These are phyloP conservation scores for Colletotrichum echinochloae DNA, from an alignment of 2,329 filamentous ascomycete genomes.

Conservation along the genomic window DNA sequence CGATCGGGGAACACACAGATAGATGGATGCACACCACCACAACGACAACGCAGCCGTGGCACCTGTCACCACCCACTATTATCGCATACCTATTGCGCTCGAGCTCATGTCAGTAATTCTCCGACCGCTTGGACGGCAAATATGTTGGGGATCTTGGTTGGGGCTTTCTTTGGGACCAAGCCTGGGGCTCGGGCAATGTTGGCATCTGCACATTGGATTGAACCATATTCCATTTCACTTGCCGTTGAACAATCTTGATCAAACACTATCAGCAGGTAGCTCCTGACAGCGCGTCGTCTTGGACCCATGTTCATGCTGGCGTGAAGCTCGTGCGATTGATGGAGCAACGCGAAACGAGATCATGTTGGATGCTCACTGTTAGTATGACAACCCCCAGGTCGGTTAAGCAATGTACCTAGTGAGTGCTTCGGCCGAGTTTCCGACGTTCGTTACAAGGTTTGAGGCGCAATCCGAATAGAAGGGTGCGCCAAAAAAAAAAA, in stretches of 20 bases:
- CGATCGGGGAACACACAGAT: neutral
- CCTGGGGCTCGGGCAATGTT: conserved; percentile 26
- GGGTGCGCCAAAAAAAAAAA: neutral
- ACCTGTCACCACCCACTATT: too few species aligned
- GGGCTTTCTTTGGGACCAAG: too few species aligned
- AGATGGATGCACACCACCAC: neutral
- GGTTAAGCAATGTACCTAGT: neutral
- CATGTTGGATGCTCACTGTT: conserved; percentile 24
- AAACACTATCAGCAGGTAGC: neutral
- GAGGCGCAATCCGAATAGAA: conserved; percentile 17
- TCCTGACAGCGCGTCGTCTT: conserved; percentile 13
- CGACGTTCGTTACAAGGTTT: conserved; percentile 22
- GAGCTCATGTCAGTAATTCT: conserved; percentile 38
- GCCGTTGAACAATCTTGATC: conserved; percentile 24
- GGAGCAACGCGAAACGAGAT: conserved; percentile 36
- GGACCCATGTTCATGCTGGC: conserved; percentile 25
- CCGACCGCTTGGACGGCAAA: conserved; percentile 30
- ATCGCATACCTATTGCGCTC: neutral
- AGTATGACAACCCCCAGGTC: conserved; percentile 14
- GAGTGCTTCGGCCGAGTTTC: neutral
- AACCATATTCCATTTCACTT: conserved; percentile 20
- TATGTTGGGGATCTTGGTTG: conserved; percentile 33
- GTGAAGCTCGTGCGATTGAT: conserved; percentile 40
- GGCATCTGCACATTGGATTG: conserved; percentile 17
- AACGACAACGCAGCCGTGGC: neutral